phyloP scores from a whole-genome alignment of 164 flowering plant genomes.

The Tetrastigma voinierianum region DNA sequence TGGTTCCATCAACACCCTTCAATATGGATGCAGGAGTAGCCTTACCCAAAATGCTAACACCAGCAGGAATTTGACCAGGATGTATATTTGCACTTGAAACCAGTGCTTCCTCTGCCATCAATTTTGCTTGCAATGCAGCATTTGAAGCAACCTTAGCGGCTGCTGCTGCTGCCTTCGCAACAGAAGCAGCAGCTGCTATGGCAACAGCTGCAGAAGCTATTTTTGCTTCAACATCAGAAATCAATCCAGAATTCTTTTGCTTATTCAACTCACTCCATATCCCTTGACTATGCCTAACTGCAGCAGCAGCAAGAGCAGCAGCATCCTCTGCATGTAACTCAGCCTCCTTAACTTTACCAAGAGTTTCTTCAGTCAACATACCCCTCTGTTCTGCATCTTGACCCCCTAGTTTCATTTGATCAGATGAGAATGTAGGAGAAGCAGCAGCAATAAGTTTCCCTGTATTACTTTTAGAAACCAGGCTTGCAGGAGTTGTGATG shows the following conservation, averaged over 20 bases:
- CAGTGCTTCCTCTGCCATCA: slow-evolving; percentile 81
- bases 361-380: slow-evolving; percentile 49
- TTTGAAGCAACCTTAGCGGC: slow-evolving; percentile 90
- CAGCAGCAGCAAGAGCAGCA: slow-evolving; percentile 60
- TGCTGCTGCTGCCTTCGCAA: slow-evolving; percentile 98
- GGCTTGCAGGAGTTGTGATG: slow-evolving; percentile 25
- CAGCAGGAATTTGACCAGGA: slow-evolving; percentile 21
- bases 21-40: slow-evolving; percentile 61
- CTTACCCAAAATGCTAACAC: slow-evolving; percentile 33
- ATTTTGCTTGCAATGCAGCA: slow-evolving; percentile 91
- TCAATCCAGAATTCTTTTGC: slow-evolving; percentile 54
- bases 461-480: slow-evolving; percentile 20
- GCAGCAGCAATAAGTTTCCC: slow-evolving; percentile 21
- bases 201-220: slow-evolving; percentile 80
- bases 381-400: slow-evolving; percentile 29
- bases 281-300: slow-evolving; percentile 61
- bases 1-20: slow-evolving; percentile 42
- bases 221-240: slow-evolving; percentile 57
- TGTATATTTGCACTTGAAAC: slow-evolving; percentile 20
- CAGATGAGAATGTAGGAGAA: slow-evolving; percentile 30
- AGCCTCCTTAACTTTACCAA: slow-evolving; percentile 61
- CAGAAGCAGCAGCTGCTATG: slow-evolving; percentile 89
- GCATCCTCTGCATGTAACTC: slow-evolving; percentile 83
- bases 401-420: slow-evolving; percentile 21
- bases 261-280: slow-evolving; percentile 72